phyloP scores from a whole-genome alignment of 2,329 filamentous ascomycete genomes.

The Aschersonia sp. region DNA sequence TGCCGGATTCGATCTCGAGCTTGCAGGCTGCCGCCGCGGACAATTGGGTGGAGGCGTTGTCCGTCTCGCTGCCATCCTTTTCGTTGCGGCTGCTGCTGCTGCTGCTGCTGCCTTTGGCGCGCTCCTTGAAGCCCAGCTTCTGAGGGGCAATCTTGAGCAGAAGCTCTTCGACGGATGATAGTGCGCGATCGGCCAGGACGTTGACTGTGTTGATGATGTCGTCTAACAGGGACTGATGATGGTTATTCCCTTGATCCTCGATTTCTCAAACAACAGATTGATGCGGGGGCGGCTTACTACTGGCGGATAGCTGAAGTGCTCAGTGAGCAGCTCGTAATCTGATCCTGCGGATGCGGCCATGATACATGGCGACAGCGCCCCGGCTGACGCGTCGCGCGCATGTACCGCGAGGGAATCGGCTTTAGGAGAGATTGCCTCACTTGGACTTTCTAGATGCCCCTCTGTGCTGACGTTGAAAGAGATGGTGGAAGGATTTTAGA shows the following conservation, averaged over 20 bases:
- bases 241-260: slow-evolving; percentile 1
- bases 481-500: too few species aligned
- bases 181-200: slow-evolving; percentile 77
- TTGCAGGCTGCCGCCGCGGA: slow-evolving; percentile 25
- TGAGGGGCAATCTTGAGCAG: slow-evolving; percentile 60
- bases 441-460: too few species aligned
- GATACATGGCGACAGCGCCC: slow-evolving; percentile 2
- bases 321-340: slow-evolving; percentile 64
- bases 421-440: too few species aligned
- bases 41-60: too few species aligned
- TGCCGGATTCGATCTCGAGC: slow-evolving; percentile 73
- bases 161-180: slow-evolving; percentile 75
- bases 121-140: slow-evolving; percentile 61
- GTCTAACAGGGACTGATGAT: slow-evolving; percentile 72
- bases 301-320: slow-evolving; percentile 91
- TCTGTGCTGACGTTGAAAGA: too few species aligned
- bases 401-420: too few species aligned
- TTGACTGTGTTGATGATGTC: slow-evolving; percentile 97
- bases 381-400: not conserved
- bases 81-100: slow-evolving; percentile 4
- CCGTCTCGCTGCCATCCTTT: too few species aligned
- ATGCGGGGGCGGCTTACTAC: slow-evolving; percentile 44
- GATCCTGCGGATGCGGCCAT: slow-evolving; percentile 23
- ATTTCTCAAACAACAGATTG: not conserved
- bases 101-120: slow-evolving; percentile 8